Conservation (phyloP, 148 eudicot species). For the Persicaria tinctoria region DNA sequence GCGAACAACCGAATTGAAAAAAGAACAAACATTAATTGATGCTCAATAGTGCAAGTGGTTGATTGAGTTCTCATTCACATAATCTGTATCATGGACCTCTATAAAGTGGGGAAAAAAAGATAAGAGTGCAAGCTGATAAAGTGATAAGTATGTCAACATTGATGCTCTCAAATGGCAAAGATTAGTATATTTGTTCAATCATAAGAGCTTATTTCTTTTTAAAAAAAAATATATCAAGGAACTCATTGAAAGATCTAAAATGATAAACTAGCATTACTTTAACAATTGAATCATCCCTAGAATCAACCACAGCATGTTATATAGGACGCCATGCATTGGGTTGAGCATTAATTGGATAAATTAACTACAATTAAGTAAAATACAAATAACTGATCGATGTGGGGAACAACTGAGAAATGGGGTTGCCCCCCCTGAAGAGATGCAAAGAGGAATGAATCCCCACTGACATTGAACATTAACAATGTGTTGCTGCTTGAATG, state of each 20-base stretch:
- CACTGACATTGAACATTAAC: conserved; percentile 4
- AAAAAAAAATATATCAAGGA: neutral
- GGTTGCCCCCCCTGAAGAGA: neutral
- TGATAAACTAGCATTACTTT: neutral
- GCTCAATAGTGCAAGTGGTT: neutral
- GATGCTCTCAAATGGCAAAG: neutral
- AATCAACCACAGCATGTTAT: too few relatives aligned
- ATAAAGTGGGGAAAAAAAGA: neutral
- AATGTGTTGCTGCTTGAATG: conserved; percentile 3
- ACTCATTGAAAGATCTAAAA: neutral
- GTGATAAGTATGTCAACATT: neutral
- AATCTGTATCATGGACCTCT: neutral
- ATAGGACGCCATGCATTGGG: too few relatives aligned
- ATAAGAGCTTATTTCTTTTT: neutral
- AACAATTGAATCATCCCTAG: neutral
- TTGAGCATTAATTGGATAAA: neutral
- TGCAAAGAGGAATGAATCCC: neutral
- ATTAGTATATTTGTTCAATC: neutral
- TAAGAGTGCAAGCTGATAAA: neutral
- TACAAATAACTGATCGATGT: conserved; percentile 2
- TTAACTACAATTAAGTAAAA: neutral
- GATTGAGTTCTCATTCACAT: neutral
- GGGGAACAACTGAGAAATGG: conserved; percentile 7
- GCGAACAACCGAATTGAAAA: neutral
- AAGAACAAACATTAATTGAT: neutral